Evolutionary conservation across 2,329 filamentous ascomycete genomes (phyloP).

Genomic region (Trichoderma oligosporum): DNA sequence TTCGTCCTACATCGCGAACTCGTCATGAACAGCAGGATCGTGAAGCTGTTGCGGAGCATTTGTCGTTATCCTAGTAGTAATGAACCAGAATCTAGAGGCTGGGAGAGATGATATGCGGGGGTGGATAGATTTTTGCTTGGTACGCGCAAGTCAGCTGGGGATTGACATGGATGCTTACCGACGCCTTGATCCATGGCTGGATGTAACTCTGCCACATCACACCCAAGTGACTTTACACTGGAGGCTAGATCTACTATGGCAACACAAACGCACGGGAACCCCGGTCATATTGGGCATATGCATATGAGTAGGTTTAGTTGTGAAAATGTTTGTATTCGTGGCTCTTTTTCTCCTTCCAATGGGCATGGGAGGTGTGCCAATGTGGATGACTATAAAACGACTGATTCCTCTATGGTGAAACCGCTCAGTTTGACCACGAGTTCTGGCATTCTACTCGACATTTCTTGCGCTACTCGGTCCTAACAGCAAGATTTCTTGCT

Average conservation of each 20-base stretch:
- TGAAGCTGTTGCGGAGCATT: neutral
- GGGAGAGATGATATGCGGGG: constrained; percentile 1
- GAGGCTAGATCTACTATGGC: neutral
- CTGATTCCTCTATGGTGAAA: neutral
- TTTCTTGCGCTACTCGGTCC: neutral
- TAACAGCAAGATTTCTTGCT: neutral
- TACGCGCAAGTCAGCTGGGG: neutral
- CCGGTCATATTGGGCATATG: constrained; percentile 1
- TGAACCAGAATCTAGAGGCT: neutral
- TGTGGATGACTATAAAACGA: neutral
- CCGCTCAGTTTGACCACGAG: neutral
- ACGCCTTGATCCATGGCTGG: neutral
- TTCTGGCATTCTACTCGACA: neutral
- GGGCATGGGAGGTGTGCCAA: neutral
- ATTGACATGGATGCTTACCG: neutral
- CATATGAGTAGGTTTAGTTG: neutral
- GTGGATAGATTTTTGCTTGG: neutral
- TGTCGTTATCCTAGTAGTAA: neutral
- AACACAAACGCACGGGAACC: neutral
- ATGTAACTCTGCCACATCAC: constrained; percentile 1
- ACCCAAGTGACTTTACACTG: neutral
- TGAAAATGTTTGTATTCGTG: neutral
- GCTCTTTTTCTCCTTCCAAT: neutral
- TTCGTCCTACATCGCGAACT: neutral
- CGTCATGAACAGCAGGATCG: neutral